Evolutionary conservation across 148 eudicot species (phyloP).

Genomic region (Persicaria tinctoria): DNA sequence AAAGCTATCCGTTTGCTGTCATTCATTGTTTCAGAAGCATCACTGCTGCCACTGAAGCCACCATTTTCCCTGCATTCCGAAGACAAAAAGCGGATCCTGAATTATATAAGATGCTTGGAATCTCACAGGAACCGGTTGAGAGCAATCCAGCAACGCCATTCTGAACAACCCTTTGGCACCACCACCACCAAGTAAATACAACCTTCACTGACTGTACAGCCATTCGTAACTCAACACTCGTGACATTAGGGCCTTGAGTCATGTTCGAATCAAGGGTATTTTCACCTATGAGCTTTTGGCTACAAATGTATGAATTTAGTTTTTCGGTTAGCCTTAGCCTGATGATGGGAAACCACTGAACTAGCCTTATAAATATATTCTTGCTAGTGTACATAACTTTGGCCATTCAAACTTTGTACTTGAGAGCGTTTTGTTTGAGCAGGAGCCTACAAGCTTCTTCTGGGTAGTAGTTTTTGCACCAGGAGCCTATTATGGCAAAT

Average conservation of each 20-base stretch:
- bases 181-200: conserved; percentile 28
- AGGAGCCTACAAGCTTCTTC: too few species aligned
- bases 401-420: not conserved
- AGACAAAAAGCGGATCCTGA: conserved; percentile 23
- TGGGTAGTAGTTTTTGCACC: too few species aligned
- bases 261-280: not conserved
- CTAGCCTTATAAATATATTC: too few species aligned
- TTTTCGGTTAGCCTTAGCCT: not conserved
- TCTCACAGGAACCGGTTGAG: conserved; percentile 23
- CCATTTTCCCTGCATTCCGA: conserved; percentile 25
- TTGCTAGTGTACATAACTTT: not conserved
- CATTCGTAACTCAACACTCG: not conserved
- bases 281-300: not conserved
- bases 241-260: conserved; percentile 6
- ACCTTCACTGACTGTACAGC: conserved; percentile 24
- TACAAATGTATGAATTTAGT: not conserved
- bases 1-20: conserved; percentile 34
- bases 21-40: conserved; percentile 38
- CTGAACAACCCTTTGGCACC: conserved; percentile 18
- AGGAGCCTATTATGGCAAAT: too few species aligned
- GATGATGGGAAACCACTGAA: not conserved
- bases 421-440: too few species aligned
- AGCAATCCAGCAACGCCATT: conserved; percentile 16
- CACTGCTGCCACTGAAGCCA: conserved; percentile 30
- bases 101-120: conserved; percentile 29